Base-by-base conservation (phyloP, 306 rosid species). In the Vicia faba region DNA sequence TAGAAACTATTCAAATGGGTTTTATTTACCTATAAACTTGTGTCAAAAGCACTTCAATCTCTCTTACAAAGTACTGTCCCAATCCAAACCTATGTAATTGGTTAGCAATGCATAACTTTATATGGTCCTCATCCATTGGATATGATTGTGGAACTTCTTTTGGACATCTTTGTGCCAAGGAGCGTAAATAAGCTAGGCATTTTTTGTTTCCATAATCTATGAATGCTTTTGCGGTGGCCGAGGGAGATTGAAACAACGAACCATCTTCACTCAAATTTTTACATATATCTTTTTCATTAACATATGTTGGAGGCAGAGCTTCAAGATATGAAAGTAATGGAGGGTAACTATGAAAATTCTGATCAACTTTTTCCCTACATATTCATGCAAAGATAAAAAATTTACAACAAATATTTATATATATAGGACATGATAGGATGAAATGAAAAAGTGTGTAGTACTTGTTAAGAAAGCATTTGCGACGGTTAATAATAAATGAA, bases 91-190 rank as follows among this genome's bases (percentile, higher is more conserved):
- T 64, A 11, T 71, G 58, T 19, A 84, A 5, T 8, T 84, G 83
- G 53, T 80, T 80, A 23, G 63, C 63, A 19, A 70, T 58, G 48
- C 61, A 62, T 2, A 84, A 81, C 68, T 77, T 77, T 56, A 80
- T 80, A 59, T 70, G 77, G 19, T 80, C 81, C 55, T 77, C 83
- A 19, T 84, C 81, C 70, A 77, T 61, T 20, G 88, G 85, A 68
- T 74, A 84, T 5, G 65, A 61, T 6, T 67, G 48, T 9, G 85
- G 85, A 70, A 84, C 88, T 29, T 7, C 36, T 31, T 12, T 61
- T 11, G 76, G 75, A 61, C 61, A 77, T 78, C 46, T 70, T 67
- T 70, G 72, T 35, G 71, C 85, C 0, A 84, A 64, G 40, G 79
- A 72, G n/a, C 43, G 43, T 4, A 81, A 15, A 55, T 76, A 81